A percentile compares a stretch with the other conserved stretches of the same genome.
These are phyloP conservation scores for Pleurotus djamor DNA, from an alignment of 768 basidiomycete species.

Conservation along the genomic window DNA sequence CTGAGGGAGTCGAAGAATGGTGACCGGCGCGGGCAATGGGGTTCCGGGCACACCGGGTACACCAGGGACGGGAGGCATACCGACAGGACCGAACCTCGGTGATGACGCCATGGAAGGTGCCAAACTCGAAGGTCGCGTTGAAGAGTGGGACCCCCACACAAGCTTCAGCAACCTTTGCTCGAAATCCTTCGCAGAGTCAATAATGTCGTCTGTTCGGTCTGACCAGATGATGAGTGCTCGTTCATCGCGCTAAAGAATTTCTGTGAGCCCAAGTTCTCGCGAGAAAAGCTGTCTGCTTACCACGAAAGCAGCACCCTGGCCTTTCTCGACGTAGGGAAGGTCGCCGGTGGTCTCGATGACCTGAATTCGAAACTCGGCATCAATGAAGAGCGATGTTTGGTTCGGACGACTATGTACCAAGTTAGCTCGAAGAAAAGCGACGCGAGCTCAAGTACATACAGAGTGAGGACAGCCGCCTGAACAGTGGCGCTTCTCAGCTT, in stretches of 20 bases:
- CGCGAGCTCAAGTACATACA: constrained; percentile 38
- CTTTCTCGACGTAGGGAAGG: constrained; percentile 79
- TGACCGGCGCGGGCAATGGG: neutral
- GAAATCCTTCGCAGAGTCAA: constrained; percentile 69
- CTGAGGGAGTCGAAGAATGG: constrained; percentile 14
- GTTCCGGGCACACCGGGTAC: constrained; percentile 9
- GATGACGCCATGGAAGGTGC: constrained; percentile 24
- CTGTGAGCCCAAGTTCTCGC: too few relatives aligned
- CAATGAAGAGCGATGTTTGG: constrained; percentile 62
- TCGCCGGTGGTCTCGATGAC: constrained; percentile 67
- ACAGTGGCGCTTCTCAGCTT: constrained; percentile 74
- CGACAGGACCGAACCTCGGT: constrained; percentile 49
- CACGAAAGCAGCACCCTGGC: constrained; percentile 86
- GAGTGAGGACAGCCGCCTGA: constrained; percentile 69
- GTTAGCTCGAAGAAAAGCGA: neutral
- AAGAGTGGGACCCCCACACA: constrained; percentile 61
- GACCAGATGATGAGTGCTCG: constrained; percentile 82
- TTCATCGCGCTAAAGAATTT: constrained; percentile 52
- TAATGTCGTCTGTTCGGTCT: constrained; percentile 65
- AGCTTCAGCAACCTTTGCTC: constrained; percentile 79
- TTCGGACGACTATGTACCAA: constrained; percentile 40
- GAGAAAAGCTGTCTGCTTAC: constrained; percentile 20
- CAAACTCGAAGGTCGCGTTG: constrained; percentile 9
- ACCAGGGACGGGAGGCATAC: constrained; percentile 55
- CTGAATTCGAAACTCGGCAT: constrained; percentile 82